Evolutionary conservation across 768 basidiomycete species (phyloP).

Genomic region (Zangia roseola): DNA sequence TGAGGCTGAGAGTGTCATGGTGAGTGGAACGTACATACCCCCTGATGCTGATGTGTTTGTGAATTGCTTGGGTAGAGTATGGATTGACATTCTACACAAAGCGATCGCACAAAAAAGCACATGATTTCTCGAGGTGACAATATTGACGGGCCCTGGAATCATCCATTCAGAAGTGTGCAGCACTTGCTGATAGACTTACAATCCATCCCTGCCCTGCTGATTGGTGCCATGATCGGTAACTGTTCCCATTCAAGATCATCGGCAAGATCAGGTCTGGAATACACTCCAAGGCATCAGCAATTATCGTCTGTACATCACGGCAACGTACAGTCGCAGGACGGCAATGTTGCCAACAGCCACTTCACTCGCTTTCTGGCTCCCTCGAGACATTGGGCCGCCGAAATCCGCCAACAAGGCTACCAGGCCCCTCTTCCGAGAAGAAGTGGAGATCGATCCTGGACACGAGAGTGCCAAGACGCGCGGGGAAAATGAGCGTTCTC

Average conservation of each 20-base stretch:
- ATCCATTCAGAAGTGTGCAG: neutral
- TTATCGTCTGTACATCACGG: neutral
- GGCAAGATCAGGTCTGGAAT: conserved; percentile 49
- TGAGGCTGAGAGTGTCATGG: conserved; percentile 11
- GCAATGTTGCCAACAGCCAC: conserved; percentile 46
- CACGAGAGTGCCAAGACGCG: conserved; percentile 48
- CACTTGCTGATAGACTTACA: conserved; percentile 36
- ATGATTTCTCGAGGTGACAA: conserved; percentile 57
- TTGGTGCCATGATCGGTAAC: conserved; percentile 44
- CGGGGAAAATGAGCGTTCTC: conserved; percentile 41
- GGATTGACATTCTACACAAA: conserved; percentile 42
- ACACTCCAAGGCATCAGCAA: neutral
- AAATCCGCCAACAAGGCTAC: conserved; percentile 49
- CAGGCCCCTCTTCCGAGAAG: conserved; percentile 35
- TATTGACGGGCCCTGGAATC: conserved; percentile 55
- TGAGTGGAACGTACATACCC: conserved; percentile 13
- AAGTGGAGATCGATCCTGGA: conserved; percentile 32
- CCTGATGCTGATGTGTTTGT: conserved; percentile 7
- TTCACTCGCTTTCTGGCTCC: conserved; percentile 35
- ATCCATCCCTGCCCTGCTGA: conserved; percentile 45
- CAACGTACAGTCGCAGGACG: conserved; percentile 52
- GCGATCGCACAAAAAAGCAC: conserved; percentile 55
- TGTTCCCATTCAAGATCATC: conserved; percentile 53
- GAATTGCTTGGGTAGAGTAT: conserved; percentile 42
- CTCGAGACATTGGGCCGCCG: conserved; percentile 40